Evolutionary conservation across 768 basidiomycete genomes (phyloP).

Genomic region (Pleurotus citrinopileatus): DNA sequence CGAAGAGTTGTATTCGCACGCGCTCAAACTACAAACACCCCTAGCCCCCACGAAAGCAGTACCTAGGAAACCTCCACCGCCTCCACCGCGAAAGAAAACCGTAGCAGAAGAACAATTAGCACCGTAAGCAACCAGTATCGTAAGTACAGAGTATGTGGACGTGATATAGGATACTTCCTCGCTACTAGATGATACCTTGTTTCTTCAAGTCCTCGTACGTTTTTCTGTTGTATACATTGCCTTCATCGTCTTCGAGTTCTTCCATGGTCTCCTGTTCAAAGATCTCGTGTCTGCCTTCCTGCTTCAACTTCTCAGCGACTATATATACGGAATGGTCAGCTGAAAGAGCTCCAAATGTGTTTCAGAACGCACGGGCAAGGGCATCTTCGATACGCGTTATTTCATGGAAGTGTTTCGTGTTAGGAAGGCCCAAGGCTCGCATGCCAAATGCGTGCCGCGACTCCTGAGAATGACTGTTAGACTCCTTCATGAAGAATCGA

Average conservation of each 20-base stretch:
- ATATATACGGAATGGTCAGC: conserved; percentile 2
- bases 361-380: conserved; percentile 68
- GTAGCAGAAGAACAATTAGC: neutral
- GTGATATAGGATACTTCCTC: neutral
- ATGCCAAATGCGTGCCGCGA: conserved; percentile 97
- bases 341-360: neutral
- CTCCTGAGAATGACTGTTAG: conserved; percentile 59
- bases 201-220: conserved; percentile 98
- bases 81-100: conserved; percentile 36
- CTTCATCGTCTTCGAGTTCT: conserved; percentile 97
- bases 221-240: conserved; percentile 97
- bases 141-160: conserved; percentile 5
- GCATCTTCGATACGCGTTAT: conserved; percentile 98
- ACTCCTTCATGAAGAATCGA: too few relatives aligned
- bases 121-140: conserved; percentile 7
- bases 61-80: conserved; percentile 38
- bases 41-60: conserved; percentile 56
- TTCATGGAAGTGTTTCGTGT: conserved; percentile 99
- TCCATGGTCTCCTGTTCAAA: conserved; percentile 95
- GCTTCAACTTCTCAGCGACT: conserved; percentile 98
- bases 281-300: conserved; percentile 93
- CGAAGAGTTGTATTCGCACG: conserved; percentile 79
- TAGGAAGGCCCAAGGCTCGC: conserved; percentile 94
- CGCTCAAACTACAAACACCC: conserved; percentile 66
- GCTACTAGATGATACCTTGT: conserved; percentile 77